Base-by-base conservation (phyloP, 768 basidiomycete genomes). In the Phlebiopsis flavidoalba region DNA sequence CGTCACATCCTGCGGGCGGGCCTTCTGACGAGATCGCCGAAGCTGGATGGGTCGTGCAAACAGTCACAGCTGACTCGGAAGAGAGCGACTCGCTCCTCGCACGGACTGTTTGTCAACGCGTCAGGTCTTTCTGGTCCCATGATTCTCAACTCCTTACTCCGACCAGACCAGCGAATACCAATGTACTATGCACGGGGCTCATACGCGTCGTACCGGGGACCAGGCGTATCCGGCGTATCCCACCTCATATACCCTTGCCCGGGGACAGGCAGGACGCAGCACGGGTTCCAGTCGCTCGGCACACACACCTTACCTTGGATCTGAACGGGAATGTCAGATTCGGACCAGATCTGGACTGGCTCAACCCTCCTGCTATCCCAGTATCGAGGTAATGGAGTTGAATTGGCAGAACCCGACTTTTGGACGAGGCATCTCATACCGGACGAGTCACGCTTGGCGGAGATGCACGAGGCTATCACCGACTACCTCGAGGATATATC, bases 211-310 rank as follows among this genome's bases (percentile, higher is more conserved):
- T 98, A 98, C 73, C 80, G 81, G 52, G 95, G 95, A 6, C 86
- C 87, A 0, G 94, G 93, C 0, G 78, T 88, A 46, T 74, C 79
- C 14, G 71, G 79, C 12, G 78, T 97, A 58, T 80, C 79, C 3
- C 87, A 86, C 64, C 83, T 99, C 61, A 85, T 99, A 68, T 98
- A 99, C 74, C 95, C 96, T 2, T 95, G 91, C 63, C 95, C 96
- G 4, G 80, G 84, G 57, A 82, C 79, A 10, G 83, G 81, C 8
- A 76, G 77, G 43, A 80, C 78, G 60, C 79, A 75, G 3, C 81
- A 88, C 55, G 63, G 84, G 7, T 91, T 96, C 69, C 87, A 91
- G 61, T 90, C 91, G 3, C 79, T 98, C 7, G 96, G 97, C 3
- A 95, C 94, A 11, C n/a, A 31, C 97, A 98, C 74, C 78, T 98